Base-by-base conservation (phyloP, 805 yeast species). In the Spathaspora sp. region DNA sequence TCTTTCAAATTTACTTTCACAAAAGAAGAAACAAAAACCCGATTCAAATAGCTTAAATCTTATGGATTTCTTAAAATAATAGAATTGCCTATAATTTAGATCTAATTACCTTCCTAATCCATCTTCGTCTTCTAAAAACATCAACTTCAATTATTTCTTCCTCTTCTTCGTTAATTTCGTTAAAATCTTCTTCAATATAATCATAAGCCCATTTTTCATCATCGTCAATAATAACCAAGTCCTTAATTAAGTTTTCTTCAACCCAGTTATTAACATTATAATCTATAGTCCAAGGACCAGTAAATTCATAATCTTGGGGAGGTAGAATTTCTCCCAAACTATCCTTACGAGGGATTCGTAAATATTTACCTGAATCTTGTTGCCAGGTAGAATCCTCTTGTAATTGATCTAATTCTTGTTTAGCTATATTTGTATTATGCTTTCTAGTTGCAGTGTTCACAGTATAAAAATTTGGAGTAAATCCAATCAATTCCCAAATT, bases 171-270 rank as follows among this genome's bases (percentile, higher is more conserved):
- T 49, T n/a, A 8, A 29, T 51, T 14, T 45, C 49, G 19, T 66
- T 63, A 40, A 65, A 70, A 23, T 23, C 26, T 17, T 60, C 17
- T 47, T 31, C 23, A 17, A 12, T 8, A 39, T 66, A 62, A 64
- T 89, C 96, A 64, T 89, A 89, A 17, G 88, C 93, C 96, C 96
- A 89, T 65, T 89, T 89, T 42, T 86, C 87, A 51, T 83, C 91
- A 28, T 79, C 72, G 67, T 89, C 96, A 18, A 87, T 73, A 18
- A 73, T 76, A 14, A 86, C 82, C 44, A 81, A 66, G 51, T 80
- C 85, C 28, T 59, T 52, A 12, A 86, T 67, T 48, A 79, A 69
- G 49, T 80, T 77, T 2, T 67, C 61, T 44, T 67, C 66, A 7
- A 85, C 88, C 96, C 96, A 89, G 2, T 60, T 65, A 23, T 70